Percentiles rank a stretch among this genome's conserved stretches.
Conservation (phyloP, 148 eudicot species). For the Cornus kousa region DNA sequence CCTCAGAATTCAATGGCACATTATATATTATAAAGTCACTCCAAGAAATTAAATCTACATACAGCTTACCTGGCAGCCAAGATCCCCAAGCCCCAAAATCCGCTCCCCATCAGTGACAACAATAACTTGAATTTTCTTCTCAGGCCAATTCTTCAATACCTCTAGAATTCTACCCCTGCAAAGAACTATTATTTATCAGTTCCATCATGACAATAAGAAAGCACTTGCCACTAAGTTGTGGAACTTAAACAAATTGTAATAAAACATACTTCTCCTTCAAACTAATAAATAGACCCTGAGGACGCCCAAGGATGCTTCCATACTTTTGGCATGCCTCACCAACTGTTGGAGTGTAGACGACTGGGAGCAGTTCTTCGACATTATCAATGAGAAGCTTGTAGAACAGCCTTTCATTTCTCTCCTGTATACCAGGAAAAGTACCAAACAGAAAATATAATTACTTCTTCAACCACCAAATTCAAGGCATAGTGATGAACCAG, state of each 20-base stretch:
- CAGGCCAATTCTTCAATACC: slow-evolving; percentile 95
- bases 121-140: slow-evolving; percentile 86
- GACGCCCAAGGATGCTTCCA: slow-evolving; percentile 74
- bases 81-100: slow-evolving; percentile 97
- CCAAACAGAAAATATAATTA: not conserved
- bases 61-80: slow-evolving; percentile 86
- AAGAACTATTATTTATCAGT: slow-evolving; percentile 14
- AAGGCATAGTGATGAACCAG: not conserved
- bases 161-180: slow-evolving; percentile 85
- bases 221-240: not conserved
- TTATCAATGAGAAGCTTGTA: slow-evolving; percentile 84
- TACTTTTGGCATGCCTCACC: slow-evolving; percentile 99
- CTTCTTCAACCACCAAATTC: not conserved
- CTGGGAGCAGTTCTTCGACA: slow-evolving; percentile 91
- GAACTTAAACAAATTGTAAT: not conserved
- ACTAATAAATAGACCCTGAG: slow-evolving; percentile 92
- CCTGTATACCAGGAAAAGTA: slow-evolving; percentile 39
- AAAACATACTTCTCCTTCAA: slow-evolving; percentile 72
- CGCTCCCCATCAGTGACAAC: slow-evolving; percentile 99
- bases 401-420: slow-evolving; percentile 71
- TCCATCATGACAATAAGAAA: not conserved
- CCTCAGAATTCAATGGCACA: not conserved
- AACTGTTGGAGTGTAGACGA: slow-evolving; percentile 92
- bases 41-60: not conserved
- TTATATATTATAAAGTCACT: not conserved